Base-by-base conservation (phyloP, 139 green algal genomes). In the Ettlia oleoabundans region DNA sequence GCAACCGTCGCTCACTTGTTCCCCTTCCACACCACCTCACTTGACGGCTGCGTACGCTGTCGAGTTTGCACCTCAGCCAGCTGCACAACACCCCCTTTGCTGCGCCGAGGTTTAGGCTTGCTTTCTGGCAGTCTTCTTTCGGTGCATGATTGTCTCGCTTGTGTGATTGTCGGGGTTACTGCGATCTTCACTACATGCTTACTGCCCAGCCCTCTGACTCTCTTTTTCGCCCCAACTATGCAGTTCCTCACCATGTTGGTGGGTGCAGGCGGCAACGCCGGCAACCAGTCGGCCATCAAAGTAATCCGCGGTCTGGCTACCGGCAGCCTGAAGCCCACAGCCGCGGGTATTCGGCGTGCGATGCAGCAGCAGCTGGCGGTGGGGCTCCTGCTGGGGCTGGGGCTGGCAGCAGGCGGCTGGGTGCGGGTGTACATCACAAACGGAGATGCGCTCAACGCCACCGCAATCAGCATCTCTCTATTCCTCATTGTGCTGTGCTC, bases 251-350 rank as follows among this genome's bases (percentile, higher is more conserved):
- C 9, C 9, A 19, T 38, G 53, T 52, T 67, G 52, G 73, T 80
- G 73, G 89, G 90, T 10, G 89, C 91, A 18, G 92, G 92, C 1
- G 92, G 92, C 38, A 96, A 96, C 85, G 91, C 93, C 9, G 95
- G 95, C 62, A 98, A 98, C 85, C 95, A 98, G 87, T 91, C 76
- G 9, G 93, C 94, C 55, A 98, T 98, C 87, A 95, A 97, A 63
- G 94, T 98, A 74, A 98, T 98, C 68, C 76, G 95, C 2, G 92
- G 92, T 1, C 82, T 88, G 79, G 90, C 90, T 30, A 96, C 93
- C 3, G 93, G 93, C 15, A 86, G 55, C 15, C 85, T 97, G 21
- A 72, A 85, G 24, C 68, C 87, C 22, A 92, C 65, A 33, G 80
- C 51, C 66, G 58, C 78, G 30, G 86, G 74, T 28, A 69, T 93